Evolutionary conservation across 495 filamentous ascomycete genomes (phyloP), one percentile per base, ranked within the genome.

Genomic region (Rostrohypoxylon terebratum): DNA sequence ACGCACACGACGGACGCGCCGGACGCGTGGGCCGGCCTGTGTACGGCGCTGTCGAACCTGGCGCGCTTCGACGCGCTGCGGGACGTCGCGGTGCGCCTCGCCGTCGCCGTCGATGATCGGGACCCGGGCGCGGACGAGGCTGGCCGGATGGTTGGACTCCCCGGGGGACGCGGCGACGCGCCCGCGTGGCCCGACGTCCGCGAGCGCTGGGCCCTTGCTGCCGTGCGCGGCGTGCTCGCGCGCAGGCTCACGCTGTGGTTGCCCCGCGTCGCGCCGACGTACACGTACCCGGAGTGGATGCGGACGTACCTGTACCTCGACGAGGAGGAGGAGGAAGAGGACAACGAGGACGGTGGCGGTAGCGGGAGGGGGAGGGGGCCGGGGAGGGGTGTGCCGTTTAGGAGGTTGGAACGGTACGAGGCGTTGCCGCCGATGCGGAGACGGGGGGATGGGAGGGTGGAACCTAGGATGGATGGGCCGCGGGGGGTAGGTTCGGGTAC

Each of bases 181-280:
- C 9, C 11, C 1, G 5, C 62, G 9, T 65, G 62, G 62, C 40
- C 20, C 21, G n/a, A 54, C 36, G 62, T 65, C 8, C 62, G 62
- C 20, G 50, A 65, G 50, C 50, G 50, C 48, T 65, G 62, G 62
- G 50, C 18, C 21, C 23, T 65, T n/a, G 45, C 48, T 23, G 50
- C 62, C 13, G 50, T 65, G 0, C 48, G 62, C 6, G 62, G 62
- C 1, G 13, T 65, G 33, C 48, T 65, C 0, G 62, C 62, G 13
- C 48, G 62, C 0, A 21, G 38, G 1, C 34, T 65, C 0, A 38
- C 45, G 14, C 11, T 65, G 20, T 50, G 55, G 36, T 23, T 65
- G 20, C 62, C 62, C 18, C 34, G 34, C 7, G 14, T 18, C 2
- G 47, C 54, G 36, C 20, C 36, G 13, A 55, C 36, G 21, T 38